phyloP scores from a whole-genome alignment of 73 alveolate species.

The Effrenium voratum region DNA sequence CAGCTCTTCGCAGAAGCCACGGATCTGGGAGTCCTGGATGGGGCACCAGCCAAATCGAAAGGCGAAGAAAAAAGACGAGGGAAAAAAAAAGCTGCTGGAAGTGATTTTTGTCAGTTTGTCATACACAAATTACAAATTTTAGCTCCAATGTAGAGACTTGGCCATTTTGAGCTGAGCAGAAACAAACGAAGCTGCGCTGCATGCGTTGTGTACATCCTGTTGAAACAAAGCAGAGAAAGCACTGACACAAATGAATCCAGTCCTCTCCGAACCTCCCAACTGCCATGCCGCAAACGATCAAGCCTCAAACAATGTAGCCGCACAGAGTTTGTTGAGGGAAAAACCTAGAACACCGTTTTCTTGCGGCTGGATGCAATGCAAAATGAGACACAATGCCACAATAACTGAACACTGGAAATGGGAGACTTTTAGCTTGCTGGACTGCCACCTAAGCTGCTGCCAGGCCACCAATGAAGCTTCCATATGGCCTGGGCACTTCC shows the following conservation, averaged over 20 bases:
- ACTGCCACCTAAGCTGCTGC: not conserved
- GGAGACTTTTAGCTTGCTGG: not conserved
- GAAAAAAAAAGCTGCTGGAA: no score
- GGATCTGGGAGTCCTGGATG: constrained; percentile 69
- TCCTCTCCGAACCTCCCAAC: constrained; percentile 69
- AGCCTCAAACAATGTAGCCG: constrained; percentile 33
- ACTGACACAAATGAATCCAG: not conserved
- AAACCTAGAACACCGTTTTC: no score
- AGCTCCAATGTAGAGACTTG: not conserved
- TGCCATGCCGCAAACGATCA: constrained; percentile 75
- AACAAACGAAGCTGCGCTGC: not conserved
- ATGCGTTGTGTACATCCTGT: not conserved
- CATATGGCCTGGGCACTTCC: constrained; percentile 46
- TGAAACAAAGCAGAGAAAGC: not conserved
- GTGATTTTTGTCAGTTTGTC: no score
- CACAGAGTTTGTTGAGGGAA: no score
- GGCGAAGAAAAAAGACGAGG: no score
- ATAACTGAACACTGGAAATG: not conserved
- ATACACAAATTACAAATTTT: no score
- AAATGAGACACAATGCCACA: no score
- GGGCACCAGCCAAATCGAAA: no score
- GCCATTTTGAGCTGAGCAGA: not conserved
- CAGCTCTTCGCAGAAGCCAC: constrained; percentile 87
- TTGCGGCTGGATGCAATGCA: no score
- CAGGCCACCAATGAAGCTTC: constrained; percentile 59